Evolutionary conservation across 2,329 filamentous ascomycete genomes (phyloP).

Genomic region (Aaosphaeria pasadenensis): DNA sequence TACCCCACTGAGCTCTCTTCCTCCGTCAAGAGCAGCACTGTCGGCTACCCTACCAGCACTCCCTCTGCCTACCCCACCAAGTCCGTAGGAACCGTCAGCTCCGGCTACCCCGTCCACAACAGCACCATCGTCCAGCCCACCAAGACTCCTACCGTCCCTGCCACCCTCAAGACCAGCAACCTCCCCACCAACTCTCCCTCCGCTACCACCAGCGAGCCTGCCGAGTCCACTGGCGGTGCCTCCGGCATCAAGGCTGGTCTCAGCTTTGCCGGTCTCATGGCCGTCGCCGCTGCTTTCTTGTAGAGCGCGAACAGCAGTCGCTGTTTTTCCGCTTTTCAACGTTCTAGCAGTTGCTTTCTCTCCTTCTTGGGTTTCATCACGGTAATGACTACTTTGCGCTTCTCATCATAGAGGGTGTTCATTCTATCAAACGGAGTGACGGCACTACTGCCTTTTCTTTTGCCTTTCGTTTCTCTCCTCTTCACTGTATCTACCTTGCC

Average conservation of each 20-base stretch:
- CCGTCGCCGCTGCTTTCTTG: slow-evolving; percentile 33
- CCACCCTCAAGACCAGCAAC: slow-evolving; percentile 28
- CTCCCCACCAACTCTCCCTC: slow-evolving; percentile 18
- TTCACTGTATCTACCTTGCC: no score
- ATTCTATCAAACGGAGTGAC: no score
- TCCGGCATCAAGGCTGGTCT: slow-evolving; percentile 30
- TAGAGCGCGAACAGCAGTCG: slow-evolving; percentile 4
- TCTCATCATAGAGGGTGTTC: neutral
- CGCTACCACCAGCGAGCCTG: slow-evolving; percentile 10
- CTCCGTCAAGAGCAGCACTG: slow-evolving; percentile 13
- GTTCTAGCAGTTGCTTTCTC: neutral
- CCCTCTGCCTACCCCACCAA: slow-evolving; percentile 10
- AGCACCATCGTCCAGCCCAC: slow-evolving; percentile 30
- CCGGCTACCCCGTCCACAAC: slow-evolving; percentile 23
- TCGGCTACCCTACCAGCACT: slow-evolving; percentile 5
- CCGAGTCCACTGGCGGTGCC: slow-evolving; percentile 31
- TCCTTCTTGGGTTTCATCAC: neutral
- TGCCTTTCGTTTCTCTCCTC: no score
- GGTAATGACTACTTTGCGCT: slow-evolving; percentile 8
- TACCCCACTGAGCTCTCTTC: slow-evolving; percentile 12
- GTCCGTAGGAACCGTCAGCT: slow-evolving; percentile 8
- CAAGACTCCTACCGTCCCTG: slow-evolving; percentile 30
- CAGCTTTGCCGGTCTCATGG: slow-evolving; percentile 39
- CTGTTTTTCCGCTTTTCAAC: slow-evolving; percentile 1
- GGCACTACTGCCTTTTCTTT: no score